These are phyloP conservation scores for Fusarium succisae DNA, from an alignment of 2,329 filamentous ascomycete species.

Conservation along the genomic window DNA sequence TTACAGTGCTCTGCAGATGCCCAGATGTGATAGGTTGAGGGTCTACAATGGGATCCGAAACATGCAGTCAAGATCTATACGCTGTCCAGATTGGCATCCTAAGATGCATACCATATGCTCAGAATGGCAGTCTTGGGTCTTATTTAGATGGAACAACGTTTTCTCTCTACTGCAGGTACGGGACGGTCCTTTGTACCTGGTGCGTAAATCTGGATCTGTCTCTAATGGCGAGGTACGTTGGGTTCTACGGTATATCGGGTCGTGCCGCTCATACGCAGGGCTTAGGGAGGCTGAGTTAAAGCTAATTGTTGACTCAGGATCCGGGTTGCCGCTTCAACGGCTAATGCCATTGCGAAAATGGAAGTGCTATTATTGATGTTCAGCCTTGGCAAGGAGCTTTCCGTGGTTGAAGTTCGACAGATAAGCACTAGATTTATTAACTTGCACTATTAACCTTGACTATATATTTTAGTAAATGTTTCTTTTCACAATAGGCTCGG, in stretches of 20 bases:
- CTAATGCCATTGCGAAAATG: neutral
- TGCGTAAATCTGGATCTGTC: neutral
- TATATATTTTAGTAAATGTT: neutral
- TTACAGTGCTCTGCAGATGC: neutral
- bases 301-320: neutral
- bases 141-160: accelerated
- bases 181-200: too few relatives aligned
- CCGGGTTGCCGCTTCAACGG: neutral
- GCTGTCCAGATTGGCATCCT: neutral
- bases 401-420: neutral
- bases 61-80: neutral
- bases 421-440: neutral
- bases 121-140: too few relatives aligned
- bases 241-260: neutral
- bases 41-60: neutral
- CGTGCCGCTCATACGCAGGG: neutral
- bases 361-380: neutral
- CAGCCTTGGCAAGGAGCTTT: neutral
- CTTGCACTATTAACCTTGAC: neutral
- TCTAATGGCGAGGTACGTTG: neutral
- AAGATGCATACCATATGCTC: neutral
- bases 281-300: neutral
- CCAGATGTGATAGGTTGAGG: neutral
- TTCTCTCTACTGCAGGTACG: too few relatives aligned
- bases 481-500: too few relatives aligned